Base-by-base conservation (phyloP, 768 basidiomycete species). In the Artomyces pyxidatus region DNA sequence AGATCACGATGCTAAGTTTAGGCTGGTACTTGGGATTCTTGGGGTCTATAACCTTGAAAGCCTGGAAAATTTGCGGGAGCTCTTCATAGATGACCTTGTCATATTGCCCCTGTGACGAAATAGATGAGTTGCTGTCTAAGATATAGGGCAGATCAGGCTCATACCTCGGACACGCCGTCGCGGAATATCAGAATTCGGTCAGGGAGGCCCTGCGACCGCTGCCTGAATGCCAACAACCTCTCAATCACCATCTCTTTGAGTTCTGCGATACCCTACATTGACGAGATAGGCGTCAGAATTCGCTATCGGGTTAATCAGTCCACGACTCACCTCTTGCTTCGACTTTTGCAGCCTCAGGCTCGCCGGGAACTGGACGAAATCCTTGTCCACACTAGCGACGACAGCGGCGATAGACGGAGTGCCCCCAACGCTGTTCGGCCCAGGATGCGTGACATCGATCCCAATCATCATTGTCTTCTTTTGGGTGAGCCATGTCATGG, bases 81-180 rank as follows among this genome's bases (percentile, higher is more conserved):
- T 91, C 88, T 17, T 80, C 65, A 1, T 63, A 42, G 22, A 85
- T 52, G 2, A 88, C 81, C 3, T 64, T 71, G 32, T 80, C 68
- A 47, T 84, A 90, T 69, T 91, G 87, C 5, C 86, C 86, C 83
- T 86, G 85, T 1, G n/a, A n/a, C n/a, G n/a, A n/a, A n/a, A n/a
- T n/a, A n/a, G n/a, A n/a, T n/a, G n/a, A n/a, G n/a, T n/a, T n/a
- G n/a, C n/a, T n/a, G n/a, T n/a, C n/a, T n/a, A n/a, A n/a, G n/a
- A 25, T 16, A 48, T 27, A 29, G 21, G 38, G 14, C 5, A 26
- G 28, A 26, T 21, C 25, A 26, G 39, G 42, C 35, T 23, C 37
- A 29, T 21, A 48, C 23, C 40, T 23, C 14, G 27, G 86, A 88
- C 3, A 89, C 86, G 35, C 88, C 89, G 63, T 90, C 87, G 14